phyloP scores from a whole-genome alignment of 2,329 filamentous ascomycete genomes.

The Fusarium abutilonis region DNA sequence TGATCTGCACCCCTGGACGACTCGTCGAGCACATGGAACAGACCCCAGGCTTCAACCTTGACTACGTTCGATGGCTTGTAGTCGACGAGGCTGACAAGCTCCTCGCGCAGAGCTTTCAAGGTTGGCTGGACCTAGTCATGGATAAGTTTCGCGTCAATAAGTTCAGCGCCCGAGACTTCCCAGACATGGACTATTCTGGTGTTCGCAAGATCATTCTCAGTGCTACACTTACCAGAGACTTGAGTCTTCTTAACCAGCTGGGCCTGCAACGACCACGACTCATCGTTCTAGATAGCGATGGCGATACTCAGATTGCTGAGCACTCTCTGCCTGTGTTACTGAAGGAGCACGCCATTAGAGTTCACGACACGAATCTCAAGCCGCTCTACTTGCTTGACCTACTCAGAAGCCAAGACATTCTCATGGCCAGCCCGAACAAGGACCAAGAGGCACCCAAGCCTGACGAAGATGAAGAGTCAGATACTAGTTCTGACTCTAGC shows the following conservation, averaged over 20 bases:
- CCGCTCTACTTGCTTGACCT: constrained; percentile 87
- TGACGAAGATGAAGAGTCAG: constrained; percentile 52
- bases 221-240: constrained; percentile 89
- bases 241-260: constrained; percentile 80
- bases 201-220: constrained; percentile 87
- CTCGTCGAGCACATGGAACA: constrained; percentile 89
- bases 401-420: constrained; percentile 66
- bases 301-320: constrained; percentile 56
- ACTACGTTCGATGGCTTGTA: constrained; percentile 84
- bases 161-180: constrained; percentile 63
- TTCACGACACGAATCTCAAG: constrained; percentile 76
- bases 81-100: constrained; percentile 95
- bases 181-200: constrained; percentile 61
- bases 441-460: constrained; percentile 23
- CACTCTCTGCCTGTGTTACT: constrained; percentile 70
- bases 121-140: constrained; percentile 82
- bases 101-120: constrained; percentile 90
- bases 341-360: constrained; percentile 72
- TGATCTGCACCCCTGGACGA: constrained; percentile 91
- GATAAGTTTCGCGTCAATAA: constrained; percentile 63
- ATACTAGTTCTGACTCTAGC: constrained; percentile 40
- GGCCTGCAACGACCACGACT: constrained; percentile 78
- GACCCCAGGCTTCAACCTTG: constrained; percentile 82
- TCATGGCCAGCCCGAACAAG: constrained; percentile 29
- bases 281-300: constrained; percentile 73